Conservation (phyloP, 23 red algal species). For the Gracilaria domingensis region DNA sequence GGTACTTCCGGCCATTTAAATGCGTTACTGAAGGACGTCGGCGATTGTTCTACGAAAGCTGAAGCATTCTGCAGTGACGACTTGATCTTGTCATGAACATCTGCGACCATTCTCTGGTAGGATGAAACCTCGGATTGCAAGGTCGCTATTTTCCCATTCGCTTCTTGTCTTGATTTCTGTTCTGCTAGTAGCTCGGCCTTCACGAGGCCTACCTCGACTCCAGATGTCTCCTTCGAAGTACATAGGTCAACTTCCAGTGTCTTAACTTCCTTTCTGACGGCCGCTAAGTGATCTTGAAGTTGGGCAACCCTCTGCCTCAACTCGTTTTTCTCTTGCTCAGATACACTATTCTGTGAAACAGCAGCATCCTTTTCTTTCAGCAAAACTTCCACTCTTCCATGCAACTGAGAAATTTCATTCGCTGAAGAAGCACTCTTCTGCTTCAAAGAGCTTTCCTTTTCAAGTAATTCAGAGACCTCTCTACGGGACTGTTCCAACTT, state of each 20-base stretch:
- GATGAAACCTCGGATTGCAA: slow-evolving; percentile 3
- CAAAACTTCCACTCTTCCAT: slow-evolving; percentile 22
- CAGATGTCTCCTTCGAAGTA: slow-evolving; percentile 37
- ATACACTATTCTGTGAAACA: slow-evolving; percentile 20
- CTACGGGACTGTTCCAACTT: slow-evolving; percentile 19
- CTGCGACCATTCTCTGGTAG: background rate
- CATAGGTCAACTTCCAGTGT: slow-evolving; percentile 30
- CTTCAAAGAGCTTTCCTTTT: slow-evolving; percentile 36
- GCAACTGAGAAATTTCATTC: slow-evolving; percentile 10
- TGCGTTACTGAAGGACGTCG: background rate
- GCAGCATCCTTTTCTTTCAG: slow-evolving; percentile 22
- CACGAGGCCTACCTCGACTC: slow-evolving; percentile 2
- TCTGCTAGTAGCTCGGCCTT: slow-evolving; percentile 49
- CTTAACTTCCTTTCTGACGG: background rate
- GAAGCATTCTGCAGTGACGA: background rate
- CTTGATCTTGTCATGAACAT: background rate
- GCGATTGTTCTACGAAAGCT: background rate
- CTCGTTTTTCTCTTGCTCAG: slow-evolving; percentile 33
- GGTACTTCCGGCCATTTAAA: background rate
- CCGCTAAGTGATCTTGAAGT: slow-evolving; percentile 4
- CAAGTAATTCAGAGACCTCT: background rate
- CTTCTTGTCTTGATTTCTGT: slow-evolving; percentile 44
- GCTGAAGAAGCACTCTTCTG: background rate
- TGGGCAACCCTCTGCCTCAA: slow-evolving; percentile 17
- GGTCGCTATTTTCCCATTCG: background rate